Base-by-base conservation (phyloP, 202 grass and related monocot genomes). In the Saccharum hybrid region DNA sequence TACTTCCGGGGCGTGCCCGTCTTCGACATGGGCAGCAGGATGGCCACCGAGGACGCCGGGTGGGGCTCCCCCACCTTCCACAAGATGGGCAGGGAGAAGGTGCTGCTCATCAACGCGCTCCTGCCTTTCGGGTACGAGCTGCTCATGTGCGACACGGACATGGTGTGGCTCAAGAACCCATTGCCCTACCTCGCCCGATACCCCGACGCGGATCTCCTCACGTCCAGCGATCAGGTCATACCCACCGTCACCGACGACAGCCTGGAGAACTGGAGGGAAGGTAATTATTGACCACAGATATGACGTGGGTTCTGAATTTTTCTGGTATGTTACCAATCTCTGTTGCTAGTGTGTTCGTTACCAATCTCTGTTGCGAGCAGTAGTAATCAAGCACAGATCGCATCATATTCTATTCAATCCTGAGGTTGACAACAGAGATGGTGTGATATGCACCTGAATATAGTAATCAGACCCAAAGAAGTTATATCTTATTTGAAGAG, bases 71-170 rank as follows among this genome's bases (percentile, higher is more conserved):
- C 97, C 3, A 91, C 88, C 33, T 99, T 99, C 89, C 97, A 99
- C 74, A 96, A 91, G 91, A 99, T 99, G 97, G 97, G 93, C 43
- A 96, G 97, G 83, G 93, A 99, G 87, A 99, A 99, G 84, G 93
- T 96, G 40, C 88, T 96, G 68, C 86, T 96, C 75, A 99, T 99
- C 80, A 99, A 99, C 77, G 76, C 90, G 68, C 84, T 99, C 66
- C 76, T 99, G 51, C 93, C 89, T 37, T 96, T 94, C 74, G 97
- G 93, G 12, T 91, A 90, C 82, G 97, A 99, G 70, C 82, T 99
- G 79, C 93, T 99, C 59, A 89, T 99, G 91, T 99, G 97, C 77
- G 97, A 99, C 84, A 99, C 97, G 48, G 97, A 99, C 81, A 99
- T 96, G 97, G 96, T 99, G 52, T 99, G 97, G 97, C 87, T 96